These are phyloP conservation scores for Talaromyces ruber DNA, from an alignment of 495 filamentous ascomycete species.

Conservation along the genomic window DNA sequence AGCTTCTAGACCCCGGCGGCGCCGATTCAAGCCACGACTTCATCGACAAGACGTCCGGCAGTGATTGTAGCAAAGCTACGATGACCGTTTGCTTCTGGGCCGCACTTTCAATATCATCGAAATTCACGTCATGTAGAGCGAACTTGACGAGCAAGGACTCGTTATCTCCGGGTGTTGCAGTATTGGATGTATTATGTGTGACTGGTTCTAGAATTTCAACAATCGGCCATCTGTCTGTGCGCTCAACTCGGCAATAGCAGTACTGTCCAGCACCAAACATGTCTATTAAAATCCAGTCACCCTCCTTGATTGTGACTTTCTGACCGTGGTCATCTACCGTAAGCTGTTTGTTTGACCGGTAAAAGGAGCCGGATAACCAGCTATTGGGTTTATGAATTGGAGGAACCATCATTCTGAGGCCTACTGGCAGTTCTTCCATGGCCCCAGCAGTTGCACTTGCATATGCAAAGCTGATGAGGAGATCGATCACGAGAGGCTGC, in stretches of 20 bases:
- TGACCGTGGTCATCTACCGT: slow-evolving; percentile 15
- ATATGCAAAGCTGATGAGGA: slow-evolving; percentile 80
- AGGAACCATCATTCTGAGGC: slow-evolving; percentile 64
- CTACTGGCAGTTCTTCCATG: slow-evolving; percentile 57
- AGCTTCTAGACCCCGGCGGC: slow-evolving; percentile 19
- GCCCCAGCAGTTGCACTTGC: slow-evolving; percentile 33
- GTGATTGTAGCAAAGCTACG: slow-evolving; percentile 49
- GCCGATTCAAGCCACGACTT: slow-evolving; percentile 43
- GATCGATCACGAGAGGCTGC: slow-evolving; percentile 77
- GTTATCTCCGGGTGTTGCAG: neutral
- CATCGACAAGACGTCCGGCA: slow-evolving; percentile 63
- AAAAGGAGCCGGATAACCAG: slow-evolving; percentile 11
- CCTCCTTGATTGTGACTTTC: slow-evolving; percentile 25
- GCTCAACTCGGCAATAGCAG: slow-evolving; percentile 18
- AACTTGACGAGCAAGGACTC: slow-evolving; percentile 13
- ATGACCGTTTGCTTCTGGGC: slow-evolving; percentile 46
- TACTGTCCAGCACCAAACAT: slow-evolving; percentile 8
- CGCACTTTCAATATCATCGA: slow-evolving; percentile 39
- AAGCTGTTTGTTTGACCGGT: slow-evolving; percentile 32
- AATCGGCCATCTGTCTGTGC: neutral
- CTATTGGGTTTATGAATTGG: neutral
- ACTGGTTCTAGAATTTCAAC: slow-evolving; percentile 15
- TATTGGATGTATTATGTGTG: neutral
- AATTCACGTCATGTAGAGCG: slow-evolving; percentile 44
- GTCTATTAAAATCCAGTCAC: slow-evolving; percentile 48